Evolutionary conservation across 441 rosid species (phyloP).

Genomic region (Brassica balearica): DNA sequence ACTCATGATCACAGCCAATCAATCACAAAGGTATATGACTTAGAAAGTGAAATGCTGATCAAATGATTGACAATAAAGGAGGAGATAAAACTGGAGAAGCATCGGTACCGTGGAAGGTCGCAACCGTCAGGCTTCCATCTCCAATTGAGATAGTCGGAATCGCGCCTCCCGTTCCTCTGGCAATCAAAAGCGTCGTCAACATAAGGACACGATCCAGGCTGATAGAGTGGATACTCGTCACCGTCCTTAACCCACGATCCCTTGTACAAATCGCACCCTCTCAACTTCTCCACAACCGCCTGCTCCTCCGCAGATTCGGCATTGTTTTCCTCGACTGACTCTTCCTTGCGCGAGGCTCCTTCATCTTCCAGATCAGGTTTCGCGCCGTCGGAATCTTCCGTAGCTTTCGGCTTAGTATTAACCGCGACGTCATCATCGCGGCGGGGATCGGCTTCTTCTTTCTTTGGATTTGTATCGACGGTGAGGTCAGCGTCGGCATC

Average conservation of each 20-base stretch:
- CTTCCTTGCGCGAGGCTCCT: constrained; percentile 27
- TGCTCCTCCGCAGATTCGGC: constrained; percentile 40
- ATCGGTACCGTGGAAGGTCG: constrained; percentile 78
- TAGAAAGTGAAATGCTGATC: constrained; percentile 5
- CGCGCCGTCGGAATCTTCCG: not conserved
- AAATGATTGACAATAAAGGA: no score
- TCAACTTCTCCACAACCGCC: constrained; percentile 43
- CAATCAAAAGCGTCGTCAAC: constrained; percentile 93
- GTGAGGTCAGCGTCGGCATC: constrained; percentile 5
- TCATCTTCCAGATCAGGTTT: constrained; percentile 28
- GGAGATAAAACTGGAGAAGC: no score
- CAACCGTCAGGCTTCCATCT: constrained; percentile 93
- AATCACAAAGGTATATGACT: constrained; percentile 16
- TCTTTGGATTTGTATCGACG: not conserved
- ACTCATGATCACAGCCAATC: not conserved
- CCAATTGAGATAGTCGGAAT: constrained; percentile 77
- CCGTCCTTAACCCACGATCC: constrained; percentile 78
- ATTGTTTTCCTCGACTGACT: constrained; percentile 31
- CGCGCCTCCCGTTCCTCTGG: constrained; percentile 77
- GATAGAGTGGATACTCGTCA: constrained; percentile 66
- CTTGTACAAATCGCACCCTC: constrained; percentile 69
- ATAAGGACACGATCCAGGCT: constrained; percentile 81
- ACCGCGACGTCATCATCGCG: constrained; percentile 12
- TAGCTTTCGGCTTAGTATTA: constrained; percentile 13
- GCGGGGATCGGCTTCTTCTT: constrained; percentile 10